phyloP scores from a whole-genome alignment of 2,329 filamentous ascomycete genomes.

The Apiospora malaysiana region DNA sequence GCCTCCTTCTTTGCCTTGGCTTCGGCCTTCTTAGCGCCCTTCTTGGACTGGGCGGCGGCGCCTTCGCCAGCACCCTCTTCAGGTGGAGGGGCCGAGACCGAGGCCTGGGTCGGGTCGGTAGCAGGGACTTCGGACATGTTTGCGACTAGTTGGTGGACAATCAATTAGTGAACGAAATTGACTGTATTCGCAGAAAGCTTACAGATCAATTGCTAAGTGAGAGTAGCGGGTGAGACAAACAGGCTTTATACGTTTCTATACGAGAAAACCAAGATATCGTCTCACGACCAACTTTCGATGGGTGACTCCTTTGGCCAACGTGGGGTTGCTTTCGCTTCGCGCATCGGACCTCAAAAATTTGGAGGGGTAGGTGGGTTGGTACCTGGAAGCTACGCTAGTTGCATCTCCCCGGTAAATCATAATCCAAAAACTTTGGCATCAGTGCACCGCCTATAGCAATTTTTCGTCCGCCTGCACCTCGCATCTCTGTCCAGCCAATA shows the following conservation, averaged over 20 bases:
- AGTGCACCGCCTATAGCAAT: conserved; percentile 10
- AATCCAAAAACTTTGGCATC: conserved; percentile 15
- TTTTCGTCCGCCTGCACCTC: background rate
- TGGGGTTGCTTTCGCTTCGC: conserved; percentile 22
- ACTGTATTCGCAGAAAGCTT: background rate
- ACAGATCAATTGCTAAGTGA: background rate
- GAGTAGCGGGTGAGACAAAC: background rate
- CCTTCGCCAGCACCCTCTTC: conserved; percentile 20
- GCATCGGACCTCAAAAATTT: conserved; percentile 9
- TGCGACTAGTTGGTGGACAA: background rate
- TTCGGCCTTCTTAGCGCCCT: conserved; percentile 82
- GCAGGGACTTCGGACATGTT: conserved; percentile 44
- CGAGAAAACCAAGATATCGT: background rate
- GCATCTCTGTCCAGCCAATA: conserved; percentile 13
- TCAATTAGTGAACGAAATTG: background rate
- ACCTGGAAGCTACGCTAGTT: conserved; percentile 23
- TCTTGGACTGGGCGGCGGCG: conserved; percentile 64
- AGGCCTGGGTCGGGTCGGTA: conserved; percentile 30
- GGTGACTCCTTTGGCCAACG: conserved; percentile 31
- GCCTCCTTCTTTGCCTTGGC: conserved; percentile 89
- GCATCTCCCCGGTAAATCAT: conserved; percentile 12
- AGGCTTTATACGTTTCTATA: background rate
- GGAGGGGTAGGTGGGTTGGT: conserved; percentile 33
- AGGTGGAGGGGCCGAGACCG: conserved; percentile 27
- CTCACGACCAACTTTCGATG: conserved; percentile 21